A percentile compares a stretch with the other conserved stretches of the same genome.
Conservation (phyloP, 768 basidiomycete genomes). For the Macrolepiota albuminosa region DNA sequence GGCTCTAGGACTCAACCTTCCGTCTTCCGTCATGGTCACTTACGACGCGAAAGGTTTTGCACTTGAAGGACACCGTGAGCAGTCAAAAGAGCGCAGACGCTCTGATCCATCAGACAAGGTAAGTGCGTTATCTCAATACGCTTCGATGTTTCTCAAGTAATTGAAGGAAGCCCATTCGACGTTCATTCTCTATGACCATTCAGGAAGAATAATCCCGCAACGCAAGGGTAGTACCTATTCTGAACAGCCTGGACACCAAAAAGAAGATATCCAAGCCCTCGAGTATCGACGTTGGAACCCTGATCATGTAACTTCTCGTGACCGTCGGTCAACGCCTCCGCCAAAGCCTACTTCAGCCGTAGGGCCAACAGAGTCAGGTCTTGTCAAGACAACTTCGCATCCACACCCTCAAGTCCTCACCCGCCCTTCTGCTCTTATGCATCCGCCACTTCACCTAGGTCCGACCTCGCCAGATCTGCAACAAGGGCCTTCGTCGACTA, state of each 20-base stretch:
- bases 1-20: not conserved
- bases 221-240: not conserved
- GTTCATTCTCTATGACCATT: not conserved
- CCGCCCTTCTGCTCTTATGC: not conserved
- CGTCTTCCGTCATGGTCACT: conserved; percentile 7
- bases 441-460: not conserved
- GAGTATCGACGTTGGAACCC: not conserved
- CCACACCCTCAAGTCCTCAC: not conserved
- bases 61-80: not conserved
- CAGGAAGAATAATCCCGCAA: not conserved
- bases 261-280: not conserved
- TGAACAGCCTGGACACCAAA: not conserved
- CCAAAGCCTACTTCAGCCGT: not conserved
- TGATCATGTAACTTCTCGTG: not conserved
- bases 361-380: not conserved
- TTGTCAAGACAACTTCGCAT: not conserved
- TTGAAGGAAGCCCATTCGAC: not conserved
- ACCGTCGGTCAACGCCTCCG: not conserved
- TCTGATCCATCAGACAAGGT: not conserved
- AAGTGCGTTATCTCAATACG: not conserved
- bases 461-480: not conserved
- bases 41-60: not conserved
- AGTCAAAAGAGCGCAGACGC: not conserved
- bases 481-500: not conserved
- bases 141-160: not conserved